Base-by-base conservation (phyloP, 495 filamentous ascomycete genomes). In the Hyaloscypha bicolor region DNA sequence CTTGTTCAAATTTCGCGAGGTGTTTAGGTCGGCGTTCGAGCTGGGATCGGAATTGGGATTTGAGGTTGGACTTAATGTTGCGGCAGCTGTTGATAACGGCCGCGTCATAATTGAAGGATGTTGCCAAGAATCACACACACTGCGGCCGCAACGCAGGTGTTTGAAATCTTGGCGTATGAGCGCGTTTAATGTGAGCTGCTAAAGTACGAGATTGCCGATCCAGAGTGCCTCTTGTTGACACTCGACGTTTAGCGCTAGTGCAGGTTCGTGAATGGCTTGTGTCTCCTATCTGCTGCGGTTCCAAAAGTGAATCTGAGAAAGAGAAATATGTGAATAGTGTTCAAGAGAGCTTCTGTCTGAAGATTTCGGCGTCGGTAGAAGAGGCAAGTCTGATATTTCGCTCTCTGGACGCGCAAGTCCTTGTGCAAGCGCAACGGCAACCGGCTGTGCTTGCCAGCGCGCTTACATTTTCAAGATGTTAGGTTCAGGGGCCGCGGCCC, bases 281-380 rank as follows among this genome's bases (percentile, higher is more conserved):
- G 8, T 48, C 16, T 48, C 11, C 42, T 48, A 12, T 19, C 16
- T 48, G 9, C 42, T 11, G 42, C 16, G 19, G 53, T 56, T 32
- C 53, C 53, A 56, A 56, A 56, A 56, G 25, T 56, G 53, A 56
- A 56, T 14, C 4, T 56, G 53, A 56, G 4, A 29, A 56, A 29
- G 53, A 56, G 53, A 32, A 56, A 14, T 3, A 3, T 48, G 42
- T 16, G 42, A 4, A 48, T 48, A 14, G 1, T 48, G 16, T 16
- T 19, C 4, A 12, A 19, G 16, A 48, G 11, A 48, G 4, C 16
- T 6, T 48, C 11, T 0, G 16, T 48, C 42, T 48, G 42, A 48
- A 12, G 16, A 14, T 14, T 19, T 48, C 6, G 11, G 0, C 42
- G 42, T 48, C 42, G 11, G 42, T 48, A 48, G 16, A 19, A 48